Evolutionary conservation across 352 stramenopile species (phyloP).

Genomic region (Globisporangium emineosum): DNA sequence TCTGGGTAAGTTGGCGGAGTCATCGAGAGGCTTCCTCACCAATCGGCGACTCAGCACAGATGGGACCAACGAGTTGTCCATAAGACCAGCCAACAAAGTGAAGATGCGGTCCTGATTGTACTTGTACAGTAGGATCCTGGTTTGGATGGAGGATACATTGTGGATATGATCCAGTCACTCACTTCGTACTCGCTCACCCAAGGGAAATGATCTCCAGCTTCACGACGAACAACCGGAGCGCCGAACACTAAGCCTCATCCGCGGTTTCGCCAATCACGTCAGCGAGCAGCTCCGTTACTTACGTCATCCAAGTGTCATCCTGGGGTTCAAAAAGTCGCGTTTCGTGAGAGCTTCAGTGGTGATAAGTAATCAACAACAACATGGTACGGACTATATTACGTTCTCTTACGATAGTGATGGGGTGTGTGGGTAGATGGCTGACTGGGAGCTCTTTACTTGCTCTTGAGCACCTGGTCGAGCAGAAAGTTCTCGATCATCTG

Average conservation of each 20-base stretch:
- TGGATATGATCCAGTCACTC: background rate
- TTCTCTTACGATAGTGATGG: background rate
- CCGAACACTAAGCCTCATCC: background rate
- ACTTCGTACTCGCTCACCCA: background rate
- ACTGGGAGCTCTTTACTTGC: background rate
- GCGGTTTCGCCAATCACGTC: background rate
- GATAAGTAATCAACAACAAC: background rate
- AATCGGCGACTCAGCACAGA: no score
- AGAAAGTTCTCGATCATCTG: slow-evolving; percentile 76
- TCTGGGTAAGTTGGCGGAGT: no score
- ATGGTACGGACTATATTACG: background rate
- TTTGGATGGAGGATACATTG: background rate
- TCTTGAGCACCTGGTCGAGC: slow-evolving; percentile 33
- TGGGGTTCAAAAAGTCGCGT: no score
- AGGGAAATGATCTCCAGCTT: background rate
- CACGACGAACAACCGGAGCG: background rate
- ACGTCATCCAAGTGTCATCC: background rate
- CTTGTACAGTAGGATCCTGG: background rate
- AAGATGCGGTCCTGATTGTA: background rate
- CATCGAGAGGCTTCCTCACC: no score
- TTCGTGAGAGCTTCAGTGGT: no score
- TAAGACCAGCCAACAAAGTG: background rate
- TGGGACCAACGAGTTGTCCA: background rate
- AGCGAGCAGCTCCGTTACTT: background rate
- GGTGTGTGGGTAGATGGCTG: background rate